Base-by-base conservation (phyloP, 495 filamentous ascomycete species). In the Opeltia flavorubescens region DNA sequence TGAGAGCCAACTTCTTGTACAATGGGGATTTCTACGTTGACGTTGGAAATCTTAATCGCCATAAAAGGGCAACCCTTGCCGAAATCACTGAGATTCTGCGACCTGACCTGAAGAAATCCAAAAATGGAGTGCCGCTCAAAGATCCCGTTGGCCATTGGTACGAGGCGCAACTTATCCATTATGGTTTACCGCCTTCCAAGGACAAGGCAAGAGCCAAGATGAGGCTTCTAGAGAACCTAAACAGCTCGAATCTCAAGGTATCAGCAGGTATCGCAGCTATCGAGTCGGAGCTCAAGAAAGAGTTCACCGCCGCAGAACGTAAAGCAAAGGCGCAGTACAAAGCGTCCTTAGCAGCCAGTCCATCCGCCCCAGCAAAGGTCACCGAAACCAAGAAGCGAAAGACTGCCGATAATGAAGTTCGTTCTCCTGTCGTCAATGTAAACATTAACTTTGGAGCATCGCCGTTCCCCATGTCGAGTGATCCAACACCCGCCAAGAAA, bases 161-260 rank as follows among this genome's bases (percentile, higher is more conserved):
- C 43, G 67, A 72, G 46, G 75, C 75, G 3, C 74, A 80, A 44
- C 62, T 78, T 18, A 53, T 76, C 2, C 74, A 81, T 44, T 78
- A 78, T 58, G 74, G 73, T 3, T 56, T 81, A 0, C 63, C 57
- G 13, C 63, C 62, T 0, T 73, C 70, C 30, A 73, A 72, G 52
- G 63, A 62, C 25, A 77, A 79, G 53, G 69, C 69, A 4, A 67
- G 66, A 0, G 74, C 76, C 18, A 71, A 75, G 56, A 71, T 74
- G 65, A 58, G 73, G 25, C 59, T 81, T 4, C 63, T 67, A 26
- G 69, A 76, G 47, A 70, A 69, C 17, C 50, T 77, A 41, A 69
- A 69, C 40, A 46, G 47, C 15, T 66, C 60, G 5, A 63, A 58
- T 6, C 48, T 79, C 1, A 51, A 52, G 1, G 64, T 78, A 5